Evolutionary conservation across 176 grass and related monocot species (phyloP), one percentile per base, ranked within the genome.

Genomic region (Tillandsia leiboldiana): DNA sequence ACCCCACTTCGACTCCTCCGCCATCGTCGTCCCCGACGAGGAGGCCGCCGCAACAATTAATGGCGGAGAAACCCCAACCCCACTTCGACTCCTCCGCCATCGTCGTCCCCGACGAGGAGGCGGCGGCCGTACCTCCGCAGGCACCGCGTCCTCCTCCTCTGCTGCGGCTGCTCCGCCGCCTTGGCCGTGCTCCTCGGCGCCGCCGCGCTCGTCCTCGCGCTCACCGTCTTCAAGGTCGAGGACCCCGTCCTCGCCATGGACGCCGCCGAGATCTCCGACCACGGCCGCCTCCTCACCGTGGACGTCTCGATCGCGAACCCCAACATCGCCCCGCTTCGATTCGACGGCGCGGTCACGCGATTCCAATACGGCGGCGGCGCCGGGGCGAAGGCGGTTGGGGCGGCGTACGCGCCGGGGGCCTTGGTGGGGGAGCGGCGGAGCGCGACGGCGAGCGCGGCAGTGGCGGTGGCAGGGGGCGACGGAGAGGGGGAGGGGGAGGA

Each of bases 171-270:
- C 2, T 22, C 76, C 22, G 82, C 72, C 54, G 10, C 17, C 1
- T 2, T 62, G 62, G 29, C 53, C 62, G 79, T 77, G 49, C 17
- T 70, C 10, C 54, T 72, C 9, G 89, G 85, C 53, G 26, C 71
- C 53, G n/a, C 11, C 65, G 59, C 79, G 63, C 82, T 91, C 0
- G 13, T 48, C 50, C 82, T 91, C 12, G 82, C 79, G 9, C 66
- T 91, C 15, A 91, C 89, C 14, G 58, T 87, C 2, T 80, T 91
- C 12, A 87, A 72, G 85, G 66, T 82, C 2, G 66, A 80, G 12
- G 79, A 85, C 51, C 82, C 89, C 3, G 52, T 69, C 48, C 73
- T 91, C 33, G 80, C 76, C 51, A 80, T 85, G 79, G 83, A 91
- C 10, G 64, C 72, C 66, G 67, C 84, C n/a, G 0, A 62, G 1